Conservation (phyloP, 2,329 filamentous ascomycete species). For the Xylaria sp. region DNA sequence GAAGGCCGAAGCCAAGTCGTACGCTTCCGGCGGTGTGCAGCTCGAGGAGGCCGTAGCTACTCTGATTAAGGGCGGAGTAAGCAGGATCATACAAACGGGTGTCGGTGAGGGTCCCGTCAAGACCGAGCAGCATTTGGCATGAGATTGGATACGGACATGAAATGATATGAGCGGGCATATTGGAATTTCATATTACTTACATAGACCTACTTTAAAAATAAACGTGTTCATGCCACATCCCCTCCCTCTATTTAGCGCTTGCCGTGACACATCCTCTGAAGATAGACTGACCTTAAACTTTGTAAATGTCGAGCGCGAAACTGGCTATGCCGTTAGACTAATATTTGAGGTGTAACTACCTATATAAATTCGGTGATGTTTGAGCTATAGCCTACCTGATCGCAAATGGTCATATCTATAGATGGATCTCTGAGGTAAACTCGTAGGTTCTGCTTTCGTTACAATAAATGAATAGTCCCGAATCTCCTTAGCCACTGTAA, state of each 20-base stretch:
- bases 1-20: conserved; percentile 67
- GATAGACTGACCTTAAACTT: too few species aligned
- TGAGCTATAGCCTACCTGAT: too few species aligned
- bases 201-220: conserved; percentile 30
- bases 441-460: too few species aligned
- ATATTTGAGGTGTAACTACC: too few species aligned
- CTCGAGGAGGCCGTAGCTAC: conserved; percentile 73
- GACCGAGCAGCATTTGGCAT: conserved; percentile 80
- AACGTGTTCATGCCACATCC: not conserved
- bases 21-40: conserved; percentile 60
- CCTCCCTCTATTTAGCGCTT: not conserved
- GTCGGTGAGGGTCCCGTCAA: conserved; percentile 90
- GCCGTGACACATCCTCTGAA: not conserved
- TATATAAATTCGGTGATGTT: too few species aligned
- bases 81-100: conserved; percentile 87
- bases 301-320: too few species aligned
- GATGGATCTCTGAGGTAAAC: too few species aligned
- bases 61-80: conserved; percentile 80
- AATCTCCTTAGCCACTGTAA: too few species aligned
- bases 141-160: conserved; percentile 39
- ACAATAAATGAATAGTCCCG: too few species aligned
- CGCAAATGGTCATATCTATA: too few species aligned
- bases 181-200: conserved; percentile 20
- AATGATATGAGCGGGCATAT: conserved; percentile 28
- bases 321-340: too few species aligned